A percentile compares a stretch with the other conserved stretches of the same genome.
Evolutionary conservation across 345 rosid genomes (phyloP).

Genomic region (Aethionema arabicum): DNA sequence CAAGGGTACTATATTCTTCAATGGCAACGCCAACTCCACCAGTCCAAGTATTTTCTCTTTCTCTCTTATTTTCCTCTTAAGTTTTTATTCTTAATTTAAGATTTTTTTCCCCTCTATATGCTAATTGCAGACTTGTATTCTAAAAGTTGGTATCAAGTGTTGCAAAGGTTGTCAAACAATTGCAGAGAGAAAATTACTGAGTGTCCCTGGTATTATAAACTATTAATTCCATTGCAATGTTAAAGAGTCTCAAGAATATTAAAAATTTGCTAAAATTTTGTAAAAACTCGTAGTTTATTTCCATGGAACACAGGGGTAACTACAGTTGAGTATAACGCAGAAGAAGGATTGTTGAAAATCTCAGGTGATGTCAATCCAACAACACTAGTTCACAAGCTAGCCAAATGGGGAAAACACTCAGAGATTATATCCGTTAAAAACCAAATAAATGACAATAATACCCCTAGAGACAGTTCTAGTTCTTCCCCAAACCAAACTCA

Average conservation of each 20-base stretch:
- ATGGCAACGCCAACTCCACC: too few relatives aligned
- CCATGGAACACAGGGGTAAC: conserved; percentile 26
- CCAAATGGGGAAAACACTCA: conserved; percentile 10
- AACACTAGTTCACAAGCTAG: conserved; percentile 18
- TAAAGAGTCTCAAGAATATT: too few relatives aligned
- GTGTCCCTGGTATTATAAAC: conserved; percentile 13
- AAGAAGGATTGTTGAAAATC: conserved; percentile 27
- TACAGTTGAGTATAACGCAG: conserved; percentile 14
- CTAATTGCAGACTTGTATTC: conserved; percentile 26
- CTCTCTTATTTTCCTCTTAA: too few relatives aligned
- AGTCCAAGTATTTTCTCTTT: too few relatives aligned
- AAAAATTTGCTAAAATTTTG: neutral
- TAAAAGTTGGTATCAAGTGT: conserved; percentile 27
- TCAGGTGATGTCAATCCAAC: conserved; percentile 27
- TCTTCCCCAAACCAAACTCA: too few relatives aligned
- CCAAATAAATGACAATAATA: conserved; percentile 9
- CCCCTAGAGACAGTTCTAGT: too few relatives aligned
- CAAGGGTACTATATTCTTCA: too few relatives aligned
- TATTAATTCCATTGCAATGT: too few relatives aligned
- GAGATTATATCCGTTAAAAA: conserved; percentile 19
- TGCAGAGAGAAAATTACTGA: conserved; percentile 16
- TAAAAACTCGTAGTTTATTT: neutral
- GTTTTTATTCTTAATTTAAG: too few relatives aligned
- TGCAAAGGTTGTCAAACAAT: conserved; percentile 27
- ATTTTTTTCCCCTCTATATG: too few relatives aligned